Evolutionary conservation across 257 asterid species (phyloP).

Genomic region (Linderniella brevidens): DNA sequence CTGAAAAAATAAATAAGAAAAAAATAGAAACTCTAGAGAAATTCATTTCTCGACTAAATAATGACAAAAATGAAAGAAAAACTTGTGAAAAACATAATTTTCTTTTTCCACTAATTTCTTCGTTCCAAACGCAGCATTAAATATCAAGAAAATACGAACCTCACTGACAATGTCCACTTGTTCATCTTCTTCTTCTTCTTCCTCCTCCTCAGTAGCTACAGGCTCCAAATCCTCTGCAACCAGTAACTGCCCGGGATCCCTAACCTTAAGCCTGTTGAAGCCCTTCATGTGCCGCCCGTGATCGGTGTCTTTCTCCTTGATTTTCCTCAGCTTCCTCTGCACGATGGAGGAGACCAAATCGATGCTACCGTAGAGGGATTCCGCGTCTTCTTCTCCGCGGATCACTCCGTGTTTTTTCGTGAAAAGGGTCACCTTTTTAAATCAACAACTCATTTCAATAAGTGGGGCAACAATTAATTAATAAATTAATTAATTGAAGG

Average conservation of each 20-base stretch:
- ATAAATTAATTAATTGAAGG: background rate
- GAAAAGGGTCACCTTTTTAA: conserved; percentile 63
- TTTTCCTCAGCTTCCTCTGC: conserved; percentile 80
- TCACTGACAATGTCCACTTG: no score
- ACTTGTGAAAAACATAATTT: no score
- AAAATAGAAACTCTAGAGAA: no score
- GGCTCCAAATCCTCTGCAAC: conserved; percentile 10
- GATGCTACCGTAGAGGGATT: conserved; percentile 54
- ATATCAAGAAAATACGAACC: no score
- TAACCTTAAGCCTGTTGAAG: conserved; percentile 45
- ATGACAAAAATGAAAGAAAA: no score
- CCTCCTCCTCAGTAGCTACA: conserved; percentile 36
- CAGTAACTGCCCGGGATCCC: conserved; percentile 40
- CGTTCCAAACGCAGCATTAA: no score
- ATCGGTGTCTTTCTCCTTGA: conserved; percentile 89
- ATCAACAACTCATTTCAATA: background rate
- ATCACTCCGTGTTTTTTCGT: conserved; percentile 85
- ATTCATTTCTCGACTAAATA: no score
- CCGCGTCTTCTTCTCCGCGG: conserved; percentile 84
- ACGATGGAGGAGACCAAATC: conserved; percentile 71
- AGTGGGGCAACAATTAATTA: background rate
- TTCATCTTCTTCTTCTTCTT: conserved; percentile 26
- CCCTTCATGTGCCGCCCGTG: conserved; percentile 95
- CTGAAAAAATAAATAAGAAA: no score
- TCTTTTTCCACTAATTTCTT: no score